Base-by-base conservation (phyloP, 2,329 filamentous ascomycete genomes). In the Balansia obtecta region DNA sequence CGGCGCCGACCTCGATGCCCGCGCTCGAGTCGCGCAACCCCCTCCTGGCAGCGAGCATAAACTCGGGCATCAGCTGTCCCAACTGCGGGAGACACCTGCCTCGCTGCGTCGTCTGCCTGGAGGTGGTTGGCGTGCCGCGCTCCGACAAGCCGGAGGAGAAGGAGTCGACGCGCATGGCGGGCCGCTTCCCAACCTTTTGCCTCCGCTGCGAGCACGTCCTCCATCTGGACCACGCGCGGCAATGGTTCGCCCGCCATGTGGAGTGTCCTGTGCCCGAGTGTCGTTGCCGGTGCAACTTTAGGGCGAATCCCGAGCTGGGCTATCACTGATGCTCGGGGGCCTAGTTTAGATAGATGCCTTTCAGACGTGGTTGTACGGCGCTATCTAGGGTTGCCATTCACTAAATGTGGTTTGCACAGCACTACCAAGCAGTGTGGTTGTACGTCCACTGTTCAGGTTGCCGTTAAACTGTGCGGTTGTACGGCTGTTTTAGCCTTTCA, bases 241-340 rank as follows among this genome's bases (percentile, higher is more conserved):
- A 77, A 64, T 86, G 82, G 82, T 86, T 85, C 58, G 69, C 73
- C 7, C 66, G 78, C 33, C 81, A 85, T 56, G 72, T 73, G 30
- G 80, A 85, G 64, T 85, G 82, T 58, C 81, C 82, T 0, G 80
- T 85, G 46, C 80, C 82, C 1, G 82, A 85, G 64, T 86, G 82
- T 58, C 72, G 79, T 48, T 86, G 82, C 55, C 71, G 75, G 37
- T 85, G 81, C 60, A 81, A 79, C 59, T 79, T 79, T 53, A 69
- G 73, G 56, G 76, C 76, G 12, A 81, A 80, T 51, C 76, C 76
- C 5, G 78, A 82, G 65, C 58, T 82, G 57, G 73, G 69, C 52
- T 81, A 82, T 60, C 68, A 66, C 53, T 68, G 46, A n/a, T n/a
- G n/a, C n/a, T n/a, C n/a, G n/a, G n/a, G n/a, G n/a, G n/a, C n/a